These are phyloP conservation scores for Verticillium nubilum DNA, from an alignment of 2,329 filamentous ascomycete species.

Conservation along the genomic window DNA sequence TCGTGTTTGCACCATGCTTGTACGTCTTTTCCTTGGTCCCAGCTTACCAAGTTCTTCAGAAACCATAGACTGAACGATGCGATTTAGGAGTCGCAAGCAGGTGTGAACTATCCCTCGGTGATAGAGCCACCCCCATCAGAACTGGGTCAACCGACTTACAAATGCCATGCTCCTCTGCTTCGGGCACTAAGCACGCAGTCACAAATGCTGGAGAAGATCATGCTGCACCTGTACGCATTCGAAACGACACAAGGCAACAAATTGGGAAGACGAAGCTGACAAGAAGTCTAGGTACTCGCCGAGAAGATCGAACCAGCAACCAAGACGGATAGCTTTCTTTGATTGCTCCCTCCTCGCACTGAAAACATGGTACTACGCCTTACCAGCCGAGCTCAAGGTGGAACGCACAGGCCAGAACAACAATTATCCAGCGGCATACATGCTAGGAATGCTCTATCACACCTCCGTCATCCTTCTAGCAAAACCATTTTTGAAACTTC, in stretches of 20 bases:
- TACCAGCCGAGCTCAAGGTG: constrained; percentile 22
- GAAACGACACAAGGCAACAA: background rate
- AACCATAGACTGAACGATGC: background rate
- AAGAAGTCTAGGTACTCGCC: constrained; percentile 2
- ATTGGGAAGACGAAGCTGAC: constrained; percentile 17
- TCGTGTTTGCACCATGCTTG: constrained; percentile 27
- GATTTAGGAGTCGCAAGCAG: constrained; percentile 22
- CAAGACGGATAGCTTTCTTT: constrained; percentile 20
- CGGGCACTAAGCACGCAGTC: constrained; percentile 19
- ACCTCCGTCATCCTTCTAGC: constrained; percentile 24
- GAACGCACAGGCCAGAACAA: constrained; percentile 14
- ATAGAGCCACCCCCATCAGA: background rate
- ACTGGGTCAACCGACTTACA: background rate
- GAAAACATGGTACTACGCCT: constrained; percentile 27
- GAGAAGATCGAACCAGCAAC: constrained; percentile 15
- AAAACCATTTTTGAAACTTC: constrained; percentile 16
- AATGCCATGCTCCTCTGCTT: constrained; percentile 12
- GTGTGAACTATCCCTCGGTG: constrained; percentile 19
- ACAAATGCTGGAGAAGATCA: constrained; percentile 24
- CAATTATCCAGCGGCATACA: constrained; percentile 22
- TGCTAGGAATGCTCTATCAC: constrained; percentile 27
- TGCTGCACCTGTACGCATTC: constrained; percentile 20
- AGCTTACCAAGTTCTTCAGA: background rate
- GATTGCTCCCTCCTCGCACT: constrained; percentile 23
- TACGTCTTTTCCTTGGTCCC: constrained; percentile 9